Evolutionary conservation across 1,284 basidiomycete species (phyloP), one percentile per base, ranked within the genome.

Genomic region (Heterobasidion parviporum): DNA sequence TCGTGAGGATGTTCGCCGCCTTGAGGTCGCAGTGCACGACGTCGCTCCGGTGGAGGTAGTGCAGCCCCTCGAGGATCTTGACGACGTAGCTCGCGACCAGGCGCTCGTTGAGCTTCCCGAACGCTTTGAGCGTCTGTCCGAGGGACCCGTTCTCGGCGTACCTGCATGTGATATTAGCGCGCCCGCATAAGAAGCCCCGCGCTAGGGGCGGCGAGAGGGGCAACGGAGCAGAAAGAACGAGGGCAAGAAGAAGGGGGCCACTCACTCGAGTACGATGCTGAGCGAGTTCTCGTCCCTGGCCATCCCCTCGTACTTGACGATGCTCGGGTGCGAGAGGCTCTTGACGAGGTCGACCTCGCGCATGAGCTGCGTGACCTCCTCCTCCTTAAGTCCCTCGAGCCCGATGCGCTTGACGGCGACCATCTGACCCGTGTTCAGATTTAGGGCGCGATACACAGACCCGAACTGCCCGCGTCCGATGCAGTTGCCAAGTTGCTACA

Each of bases 1-100:
- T 98, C 53, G 96, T 98, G 45, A 99, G 81, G 68, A 99, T 98
- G 70, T 98, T 99, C 56, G 97, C 96, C 1, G 96, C 95, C 72
- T 99, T 99, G 70, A 98, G 87, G 72, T 99, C 96, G 65, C 94
- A 91, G 63, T 91, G 88, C 12, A 91, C 88, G 55, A 91, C 88
- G 59, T 92, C 84, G 66, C 83, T 84, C 60, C 77, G 74, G 69
- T 97, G 93, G 12, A 97, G 81, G 67, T 96, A 97, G 65, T 93
- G 81, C 53, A 97, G 73, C 0, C 94, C 94, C 67, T 97, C 94
- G 35, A 97, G 78, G 61, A 97, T 96, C 76, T 94, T 94, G 66
- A 92, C 87, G 35, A 94, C 91, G 65, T 96, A 96, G 58, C 86
- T 83, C 0, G 94, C 88, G 6, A 94, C 91, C 26, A 97, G 83